A percentile compares a stretch with the other conserved stretches of the same genome.
phyloP scores from a whole-genome alignment of 2,329 filamentous ascomycete genomes.

The Scedosporium boydii region DNA sequence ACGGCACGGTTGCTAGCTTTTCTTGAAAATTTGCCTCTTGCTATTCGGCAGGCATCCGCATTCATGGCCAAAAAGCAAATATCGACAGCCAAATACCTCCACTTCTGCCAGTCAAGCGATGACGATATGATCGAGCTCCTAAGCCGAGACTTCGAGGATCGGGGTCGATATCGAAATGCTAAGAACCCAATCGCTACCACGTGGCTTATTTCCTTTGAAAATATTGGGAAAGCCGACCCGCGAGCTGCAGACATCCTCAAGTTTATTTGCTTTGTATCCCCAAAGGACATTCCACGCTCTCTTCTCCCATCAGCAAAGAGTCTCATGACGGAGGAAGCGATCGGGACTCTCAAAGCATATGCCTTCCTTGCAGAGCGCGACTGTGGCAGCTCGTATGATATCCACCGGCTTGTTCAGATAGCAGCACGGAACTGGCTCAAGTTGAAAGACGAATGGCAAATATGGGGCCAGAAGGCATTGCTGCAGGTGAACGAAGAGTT shows the following conservation, averaged over 20 bases:
- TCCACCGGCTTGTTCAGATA: constrained; percentile 22
- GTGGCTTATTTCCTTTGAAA: constrained; percentile 23
- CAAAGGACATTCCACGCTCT: constrained; percentile 19
- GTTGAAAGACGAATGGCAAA: constrained; percentile 6
- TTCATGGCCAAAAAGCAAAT: constrained; percentile 22
- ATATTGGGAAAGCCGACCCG: constrained; percentile 15
- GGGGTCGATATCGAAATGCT: constrained; percentile 13
- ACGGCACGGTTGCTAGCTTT: constrained; percentile 17
- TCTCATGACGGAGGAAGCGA: constrained; percentile 12
- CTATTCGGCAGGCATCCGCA: constrained; percentile 23
- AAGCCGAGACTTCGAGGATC: background rate
- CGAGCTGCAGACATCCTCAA: constrained; percentile 18
- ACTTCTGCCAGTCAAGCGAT: constrained; percentile 14
- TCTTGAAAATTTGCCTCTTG: constrained; percentile 22
- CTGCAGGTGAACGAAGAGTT: constrained; percentile 10
- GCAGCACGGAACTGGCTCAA: constrained; percentile 19
- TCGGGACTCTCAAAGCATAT: constrained; percentile 18
- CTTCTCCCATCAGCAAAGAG: constrained; percentile 13
- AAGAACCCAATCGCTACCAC: constrained; percentile 21
- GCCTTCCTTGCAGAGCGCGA: constrained; percentile 19
- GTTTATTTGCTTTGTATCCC: constrained; percentile 19
- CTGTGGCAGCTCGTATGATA: constrained; percentile 13
- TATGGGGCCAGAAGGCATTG: constrained; percentile 6
- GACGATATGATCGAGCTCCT: constrained; percentile 7
- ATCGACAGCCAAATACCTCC: constrained; percentile 16